These are phyloP conservation scores for Coemansia sp. DNA, from an alignment of 192 early-diverging fungal species.

Conservation along the genomic window DNA sequence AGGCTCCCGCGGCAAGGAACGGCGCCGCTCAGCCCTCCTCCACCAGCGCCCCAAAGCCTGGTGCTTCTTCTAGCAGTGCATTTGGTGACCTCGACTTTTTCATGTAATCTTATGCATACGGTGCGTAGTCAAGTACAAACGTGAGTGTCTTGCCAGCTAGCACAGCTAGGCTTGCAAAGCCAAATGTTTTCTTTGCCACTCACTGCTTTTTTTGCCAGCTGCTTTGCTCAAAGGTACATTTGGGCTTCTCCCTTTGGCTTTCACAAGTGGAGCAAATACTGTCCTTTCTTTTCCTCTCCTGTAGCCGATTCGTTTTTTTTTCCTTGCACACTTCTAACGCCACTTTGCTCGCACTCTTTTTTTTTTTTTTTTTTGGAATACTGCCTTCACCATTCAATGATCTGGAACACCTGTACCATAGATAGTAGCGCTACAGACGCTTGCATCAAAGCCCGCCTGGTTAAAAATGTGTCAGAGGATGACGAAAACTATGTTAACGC, in stretches of 20 bases:
- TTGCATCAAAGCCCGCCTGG: background rate
- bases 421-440: background rate
- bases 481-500: background rate
- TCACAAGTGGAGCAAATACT: background rate
- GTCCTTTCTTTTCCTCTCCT: background rate
- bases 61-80: constrained; percentile 5
- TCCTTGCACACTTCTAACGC: background rate
- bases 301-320: background rate
- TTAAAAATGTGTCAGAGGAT: background rate
- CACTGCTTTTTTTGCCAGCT: background rate
- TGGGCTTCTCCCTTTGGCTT: background rate
- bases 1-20: background rate
- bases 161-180: background rate
- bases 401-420: background rate
- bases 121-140: no score
- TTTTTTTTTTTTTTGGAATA: background rate
- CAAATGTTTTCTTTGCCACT: background rate
- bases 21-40: background rate
- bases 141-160: no score
- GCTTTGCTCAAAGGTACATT: background rate
- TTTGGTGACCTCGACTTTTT: constrained; percentile 33
- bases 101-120: constrained; percentile 8
- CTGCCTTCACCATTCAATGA: background rate
- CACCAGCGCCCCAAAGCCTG: constrained; percentile 10
- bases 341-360: background rate